phyloP scores from a whole-genome alignment of 208 protist species.

The Tritrichomonas musculus region DNA sequence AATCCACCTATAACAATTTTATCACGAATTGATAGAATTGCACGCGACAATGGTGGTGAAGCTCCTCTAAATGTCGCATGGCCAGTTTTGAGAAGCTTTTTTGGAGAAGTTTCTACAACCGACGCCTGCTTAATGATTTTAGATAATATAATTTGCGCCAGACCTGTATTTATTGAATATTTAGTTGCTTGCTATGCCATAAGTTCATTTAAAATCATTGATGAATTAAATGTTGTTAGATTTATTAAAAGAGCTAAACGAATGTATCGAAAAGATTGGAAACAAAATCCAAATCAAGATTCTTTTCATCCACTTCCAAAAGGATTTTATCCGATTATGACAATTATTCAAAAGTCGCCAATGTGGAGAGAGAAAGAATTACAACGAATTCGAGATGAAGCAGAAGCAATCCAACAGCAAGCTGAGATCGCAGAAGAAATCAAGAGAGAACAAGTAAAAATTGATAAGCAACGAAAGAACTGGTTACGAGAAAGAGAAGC shows the following conservation, averaged over 20 bases:
- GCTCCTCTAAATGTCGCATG: not conserved
- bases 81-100: slow-evolving; percentile 1
- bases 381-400: not conserved
- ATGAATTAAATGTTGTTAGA: not conserved
- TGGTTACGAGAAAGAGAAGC: not conserved
- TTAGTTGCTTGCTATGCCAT: not conserved
- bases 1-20: slow-evolving; percentile 37
- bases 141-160: not conserved
- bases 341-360: not conserved
- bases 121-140: not conserved
- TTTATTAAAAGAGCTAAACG: not conserved
- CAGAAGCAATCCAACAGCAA: not conserved
- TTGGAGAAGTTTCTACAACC: slow-evolving; percentile 4
- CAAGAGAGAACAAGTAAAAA: not conserved
- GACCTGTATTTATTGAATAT: slow-evolving; percentile 19
- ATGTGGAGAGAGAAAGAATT: slow-evolving; percentile 19
- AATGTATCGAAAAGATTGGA: not conserved
- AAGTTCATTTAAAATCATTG: not conserved
- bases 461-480: not conserved
- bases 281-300: not conserved
- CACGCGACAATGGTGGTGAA: not conserved
- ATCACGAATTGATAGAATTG: slow-evolving; percentile 6
- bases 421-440: not conserved
- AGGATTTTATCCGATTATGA: not conserved
- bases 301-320: not conserved